A percentile compares a stretch with the other conserved stretches of the same genome.
Conservation (phyloP, 2,329 filamentous ascomycete species). For the Fusarium subglutinans region DNA sequence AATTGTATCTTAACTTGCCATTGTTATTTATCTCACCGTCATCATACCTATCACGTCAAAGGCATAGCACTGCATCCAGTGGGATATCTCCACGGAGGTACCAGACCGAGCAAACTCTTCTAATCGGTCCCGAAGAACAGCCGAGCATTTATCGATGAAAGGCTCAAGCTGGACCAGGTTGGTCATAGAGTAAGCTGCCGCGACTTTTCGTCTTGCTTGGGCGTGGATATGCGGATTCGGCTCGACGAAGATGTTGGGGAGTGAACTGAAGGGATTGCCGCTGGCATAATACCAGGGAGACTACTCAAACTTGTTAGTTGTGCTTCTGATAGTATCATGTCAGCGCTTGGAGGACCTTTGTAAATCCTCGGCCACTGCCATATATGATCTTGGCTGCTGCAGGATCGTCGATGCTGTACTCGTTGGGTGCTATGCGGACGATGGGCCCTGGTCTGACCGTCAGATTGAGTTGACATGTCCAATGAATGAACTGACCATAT, state of each 20-base stretch:
- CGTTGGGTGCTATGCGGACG: not conserved
- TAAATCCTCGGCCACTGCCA: not conserved
- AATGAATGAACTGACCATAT: accelerated
- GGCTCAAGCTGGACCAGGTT: not conserved
- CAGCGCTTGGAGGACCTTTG: not conserved
- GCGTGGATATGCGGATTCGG: not conserved
- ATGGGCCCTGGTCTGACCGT: not conserved
- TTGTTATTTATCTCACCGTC: not conserved
- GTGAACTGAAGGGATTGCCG: not conserved
- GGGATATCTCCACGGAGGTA: not conserved
- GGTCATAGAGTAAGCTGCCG: not conserved
- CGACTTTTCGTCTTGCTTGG: not conserved
- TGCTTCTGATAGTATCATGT: accelerated
- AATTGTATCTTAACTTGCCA: accelerated
- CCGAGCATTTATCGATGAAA: not conserved
- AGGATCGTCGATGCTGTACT: not conserved
- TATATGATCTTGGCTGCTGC: not conserved
- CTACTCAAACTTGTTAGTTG: accelerated
- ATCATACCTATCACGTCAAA: not conserved
- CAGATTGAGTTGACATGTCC: accelerated
- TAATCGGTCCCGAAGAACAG: not conserved
- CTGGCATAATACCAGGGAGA: not conserved
- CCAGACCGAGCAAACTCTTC: not conserved
- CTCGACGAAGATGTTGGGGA: not conserved
- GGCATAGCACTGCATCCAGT: not conserved